Conservation (phyloP, 352 stramenopile species). For the Globisporangium okanoganense region DNA sequence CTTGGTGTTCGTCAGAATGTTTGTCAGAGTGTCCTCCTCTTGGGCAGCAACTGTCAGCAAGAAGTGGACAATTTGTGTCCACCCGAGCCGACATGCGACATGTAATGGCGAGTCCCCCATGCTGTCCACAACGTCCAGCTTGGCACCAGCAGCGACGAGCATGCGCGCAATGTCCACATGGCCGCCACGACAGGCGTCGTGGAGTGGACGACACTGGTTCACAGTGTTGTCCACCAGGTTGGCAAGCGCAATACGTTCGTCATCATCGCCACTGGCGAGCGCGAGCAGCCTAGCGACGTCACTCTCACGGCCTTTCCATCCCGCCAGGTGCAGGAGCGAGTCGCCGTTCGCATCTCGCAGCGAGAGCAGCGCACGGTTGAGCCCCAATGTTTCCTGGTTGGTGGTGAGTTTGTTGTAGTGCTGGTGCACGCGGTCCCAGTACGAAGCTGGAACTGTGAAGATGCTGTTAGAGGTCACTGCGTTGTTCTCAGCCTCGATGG, state of each 20-base stretch:
- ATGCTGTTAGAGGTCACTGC: not conserved
- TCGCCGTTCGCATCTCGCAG: constrained; percentile 25
- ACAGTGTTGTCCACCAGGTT: constrained; percentile 49
- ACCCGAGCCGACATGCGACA: constrained; percentile 39
- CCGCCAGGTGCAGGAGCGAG: constrained; percentile 50
- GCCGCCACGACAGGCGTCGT: constrained; percentile 53
- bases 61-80: constrained; percentile 33
- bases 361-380: constrained; percentile 1
- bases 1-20: not conserved
- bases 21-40: not conserved
- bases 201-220: constrained; percentile 38
- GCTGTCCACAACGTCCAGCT: constrained; percentile 31
- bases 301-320: constrained; percentile 35
- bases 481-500: not conserved
- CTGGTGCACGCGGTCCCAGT: constrained; percentile 22
- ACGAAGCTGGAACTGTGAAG: not conserved
- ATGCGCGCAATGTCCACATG: constrained; percentile 28
- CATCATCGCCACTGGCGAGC: constrained; percentile 13
- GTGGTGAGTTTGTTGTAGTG: constrained; percentile 9
- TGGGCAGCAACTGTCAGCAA: constrained; percentile 37
- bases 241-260: not conserved
- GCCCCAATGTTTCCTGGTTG: not conserved
- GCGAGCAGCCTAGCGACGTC: constrained; percentile 26
- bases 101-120: constrained; percentile 55
- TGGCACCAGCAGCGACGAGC: constrained; percentile 38